A percentile compares a stretch with the other conserved stretches of the same genome.
phyloP scores from a whole-genome alignment of 176 grass and related monocot species.

The Alopecurus myosuroides region DNA sequence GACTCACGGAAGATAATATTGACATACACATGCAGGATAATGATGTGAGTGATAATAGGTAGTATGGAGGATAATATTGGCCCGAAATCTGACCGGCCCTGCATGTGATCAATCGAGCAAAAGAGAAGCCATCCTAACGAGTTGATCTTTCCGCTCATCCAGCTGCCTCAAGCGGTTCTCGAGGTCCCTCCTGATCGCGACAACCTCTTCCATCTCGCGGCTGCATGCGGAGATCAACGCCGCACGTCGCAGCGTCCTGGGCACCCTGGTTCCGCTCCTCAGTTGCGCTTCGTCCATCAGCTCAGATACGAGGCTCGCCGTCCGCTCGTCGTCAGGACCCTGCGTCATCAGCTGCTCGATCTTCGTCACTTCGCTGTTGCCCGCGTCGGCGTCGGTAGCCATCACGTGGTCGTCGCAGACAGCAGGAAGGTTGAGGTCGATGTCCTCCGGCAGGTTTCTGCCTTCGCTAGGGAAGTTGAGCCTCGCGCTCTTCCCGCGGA shows the following conservation, averaged over 20 bases:
- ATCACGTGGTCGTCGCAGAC: not conserved
- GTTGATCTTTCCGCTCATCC: not conserved
- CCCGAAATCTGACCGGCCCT: too few relatives aligned
- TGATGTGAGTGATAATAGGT: too few relatives aligned
- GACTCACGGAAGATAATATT: too few relatives aligned
- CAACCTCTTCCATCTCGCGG: slow-evolving; percentile 13
- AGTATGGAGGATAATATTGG: too few relatives aligned
- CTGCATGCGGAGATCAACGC: not conserved
- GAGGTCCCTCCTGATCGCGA: slow-evolving; percentile 1
- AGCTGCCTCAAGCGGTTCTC: slow-evolving; percentile 21
- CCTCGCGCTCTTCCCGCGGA: slow-evolving; percentile 53
- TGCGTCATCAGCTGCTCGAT: not conserved
- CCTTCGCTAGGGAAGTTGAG: slow-evolving; percentile 66
- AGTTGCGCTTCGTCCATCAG: not conserved
- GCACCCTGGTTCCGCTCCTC: not conserved
- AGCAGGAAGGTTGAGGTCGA: slow-evolving; percentile 37
- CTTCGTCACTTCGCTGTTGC: not conserved
- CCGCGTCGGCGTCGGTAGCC: not conserved
- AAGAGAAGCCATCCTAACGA: not conserved
- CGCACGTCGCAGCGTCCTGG: not conserved
- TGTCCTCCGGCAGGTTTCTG: not conserved
- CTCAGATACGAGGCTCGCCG: not conserved
- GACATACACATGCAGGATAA: too few relatives aligned
- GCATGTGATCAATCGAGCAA: not conserved
- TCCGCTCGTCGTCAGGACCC: not conserved